These are phyloP conservation scores for Oryza glumipatula DNA, from an alignment of 176 grass and related monocot species.

Conservation along the genomic window DNA sequence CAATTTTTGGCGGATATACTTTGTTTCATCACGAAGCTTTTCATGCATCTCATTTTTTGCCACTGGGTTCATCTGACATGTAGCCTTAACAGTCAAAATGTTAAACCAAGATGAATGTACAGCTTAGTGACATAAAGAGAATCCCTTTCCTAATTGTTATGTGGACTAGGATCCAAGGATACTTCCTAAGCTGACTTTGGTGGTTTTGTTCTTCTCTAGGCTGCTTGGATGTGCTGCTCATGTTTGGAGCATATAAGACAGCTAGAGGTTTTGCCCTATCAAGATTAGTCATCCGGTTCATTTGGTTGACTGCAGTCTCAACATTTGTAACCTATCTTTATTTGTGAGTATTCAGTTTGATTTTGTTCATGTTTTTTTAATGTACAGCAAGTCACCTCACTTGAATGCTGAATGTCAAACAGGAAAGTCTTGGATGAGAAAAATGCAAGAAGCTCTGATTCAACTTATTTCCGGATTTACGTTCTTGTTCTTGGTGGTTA, in stretches of 20 bases:
- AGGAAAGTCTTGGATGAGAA: slow-evolving; percentile 91
- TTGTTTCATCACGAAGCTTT: background rate
- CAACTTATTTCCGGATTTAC: slow-evolving; percentile 89
- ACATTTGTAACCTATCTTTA: slow-evolving; percentile 91
- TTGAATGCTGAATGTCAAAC: slow-evolving; percentile 46
- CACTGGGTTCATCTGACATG: background rate
- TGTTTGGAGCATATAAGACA: slow-evolving; percentile 90
- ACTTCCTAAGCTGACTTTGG: slow-evolving; percentile 23
- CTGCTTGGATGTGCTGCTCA: slow-evolving; percentile 90
- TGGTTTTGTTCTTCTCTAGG: slow-evolving; percentile 54
- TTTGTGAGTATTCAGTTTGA: slow-evolving; percentile 61
- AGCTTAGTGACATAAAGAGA: background rate
- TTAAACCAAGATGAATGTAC: background rate
- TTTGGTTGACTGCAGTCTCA: slow-evolving; percentile 74
- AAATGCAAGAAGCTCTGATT: slow-evolving; percentile 75
- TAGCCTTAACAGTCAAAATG: background rate
- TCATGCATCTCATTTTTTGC: background rate
- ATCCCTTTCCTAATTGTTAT: background rate
- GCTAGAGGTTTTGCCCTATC: slow-evolving; percentile 93
- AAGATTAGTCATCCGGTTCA: slow-evolving; percentile 76
- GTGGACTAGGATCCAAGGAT: background rate
- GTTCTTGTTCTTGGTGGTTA: slow-evolving; percentile 86
- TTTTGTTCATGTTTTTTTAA: slow-evolving; percentile 24
- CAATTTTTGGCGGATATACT: background rate
- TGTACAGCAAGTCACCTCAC: slow-evolving; percentile 14